Percentiles rank a stretch among this genome's conserved stretches.
phyloP scores from a whole-genome alignment of 805 yeast species.

The Saccharomycopsis sp. region DNA sequence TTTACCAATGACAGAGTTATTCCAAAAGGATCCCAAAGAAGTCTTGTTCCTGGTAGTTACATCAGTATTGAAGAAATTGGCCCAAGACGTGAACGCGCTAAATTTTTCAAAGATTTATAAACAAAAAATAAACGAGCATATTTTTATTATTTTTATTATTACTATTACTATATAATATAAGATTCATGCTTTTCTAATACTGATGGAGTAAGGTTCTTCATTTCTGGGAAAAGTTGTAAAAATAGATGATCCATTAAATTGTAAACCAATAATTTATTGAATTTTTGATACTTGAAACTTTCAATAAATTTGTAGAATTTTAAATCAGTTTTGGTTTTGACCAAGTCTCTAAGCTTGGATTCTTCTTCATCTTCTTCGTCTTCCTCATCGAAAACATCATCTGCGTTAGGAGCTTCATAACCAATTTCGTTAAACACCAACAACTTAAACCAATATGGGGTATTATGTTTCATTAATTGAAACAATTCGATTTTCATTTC shows the following conservation, averaged over 20 bases:
- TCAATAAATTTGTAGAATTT: conserved; percentile 27
- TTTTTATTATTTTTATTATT: background rate
- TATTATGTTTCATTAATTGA: conserved; percentile 23
- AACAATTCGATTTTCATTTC: conserved; percentile 25
- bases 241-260: conserved; percentile 37
- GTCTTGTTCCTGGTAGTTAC: conserved; percentile 17
- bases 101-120: conserved; percentile 20
- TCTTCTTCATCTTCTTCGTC: conserved; percentile 23
- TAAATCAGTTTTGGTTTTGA: conserved; percentile 20
- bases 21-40: conserved; percentile 17
- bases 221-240: conserved; percentile 35
- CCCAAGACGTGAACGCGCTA: conserved; percentile 20
- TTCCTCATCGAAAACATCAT: conserved; percentile 23
- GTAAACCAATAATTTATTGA: conserved; percentile 39
- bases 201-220: conserved; percentile 21
- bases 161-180: background rate
- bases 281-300: conserved; percentile 30
- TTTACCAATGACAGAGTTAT: conserved; percentile 14
- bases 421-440: conserved; percentile 21
- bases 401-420: conserved; percentile 22
- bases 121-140: background rate
- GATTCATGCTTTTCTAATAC: conserved; percentile 16
- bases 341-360: conserved; percentile 9
- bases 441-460: conserved; percentile 24
- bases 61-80: conserved; percentile 13